Evolutionary conservation across 371 early-diverging fungal species (phyloP), one percentile per base, ranked within the genome.

Genomic region (Sporodiniella umbellata): DNA sequence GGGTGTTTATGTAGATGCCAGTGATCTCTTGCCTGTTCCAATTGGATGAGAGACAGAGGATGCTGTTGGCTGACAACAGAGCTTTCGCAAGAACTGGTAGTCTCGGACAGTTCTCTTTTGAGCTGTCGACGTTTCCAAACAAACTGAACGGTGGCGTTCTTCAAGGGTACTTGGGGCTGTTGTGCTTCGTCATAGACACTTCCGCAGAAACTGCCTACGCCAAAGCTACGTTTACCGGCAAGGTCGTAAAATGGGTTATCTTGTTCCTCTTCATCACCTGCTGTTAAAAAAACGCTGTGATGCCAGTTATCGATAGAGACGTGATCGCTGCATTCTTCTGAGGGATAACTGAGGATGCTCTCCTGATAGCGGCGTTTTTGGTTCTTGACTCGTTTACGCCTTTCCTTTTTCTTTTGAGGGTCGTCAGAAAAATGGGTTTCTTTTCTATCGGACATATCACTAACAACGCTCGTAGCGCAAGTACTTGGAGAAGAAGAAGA

Each of bases 181-280:
- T 58, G 53, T 18, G 35, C 25, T 18, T 49, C 46, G 42, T 42
- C 37, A 23, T 60, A 60, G 10, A 60, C 53, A 25, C 60, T 60
- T 15, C 60, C 60, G 38, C 60, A 60, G 25, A 60, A 60, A 17
- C 60, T 60, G 3, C 60, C 60, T 30, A 42, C 56, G 19, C 37
- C 35, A 38, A 60, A 60, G 19, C 56, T 55, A 19, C 52, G 42
- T 37, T 60, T 60, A 18, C 60, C 60, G 22, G 60, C 55, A 17
- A 60, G 24, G 46, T 60, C 60, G 23, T 55, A 60, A 35, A 60
- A 60, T 17, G 60, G 60, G 3, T 54, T 40, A 46, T 59, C 54
- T 12, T 55, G 47, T 2, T 52, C 58, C 8, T 35, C 30, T 40
- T 40, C 40, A 19, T 40, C 60, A 15, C 21, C 40, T 21, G 40